Evolutionary conservation across 352 stramenopile species (phyloP).

Genomic region (Phytophthora fragariaefolia): DNA sequence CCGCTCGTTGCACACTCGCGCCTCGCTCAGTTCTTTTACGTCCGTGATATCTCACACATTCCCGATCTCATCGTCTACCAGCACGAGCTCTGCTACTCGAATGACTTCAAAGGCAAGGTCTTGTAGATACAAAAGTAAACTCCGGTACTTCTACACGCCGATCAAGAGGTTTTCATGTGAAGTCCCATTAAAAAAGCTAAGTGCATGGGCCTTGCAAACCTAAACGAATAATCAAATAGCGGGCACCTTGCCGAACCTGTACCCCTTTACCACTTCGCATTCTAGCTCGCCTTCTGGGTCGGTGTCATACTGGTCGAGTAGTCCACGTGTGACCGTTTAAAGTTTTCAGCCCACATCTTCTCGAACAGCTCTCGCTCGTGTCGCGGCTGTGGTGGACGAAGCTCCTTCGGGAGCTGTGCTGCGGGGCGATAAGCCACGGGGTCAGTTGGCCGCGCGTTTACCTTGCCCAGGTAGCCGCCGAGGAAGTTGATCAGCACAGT

Average conservation of each 20-base stretch:
- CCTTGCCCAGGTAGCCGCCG: constrained; percentile 75
- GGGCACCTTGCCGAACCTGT: constrained; percentile 5
- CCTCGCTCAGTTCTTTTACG: constrained; percentile 63
- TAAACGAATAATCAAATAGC: constrained; percentile 47
- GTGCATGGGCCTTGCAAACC: constrained; percentile 24
- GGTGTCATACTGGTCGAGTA: constrained; percentile 45
- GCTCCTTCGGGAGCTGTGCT: constrained; percentile 84
- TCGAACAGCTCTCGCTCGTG: constrained; percentile 96
- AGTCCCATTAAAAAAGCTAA: constrained; percentile 29
- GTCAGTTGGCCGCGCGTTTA: constrained; percentile 79
- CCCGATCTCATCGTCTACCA: constrained; percentile 83
- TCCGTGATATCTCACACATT: constrained; percentile 80
- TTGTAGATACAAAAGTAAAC: constrained; percentile 6
- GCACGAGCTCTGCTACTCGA: constrained; percentile 58
- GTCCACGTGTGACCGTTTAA: constrained; percentile 90
- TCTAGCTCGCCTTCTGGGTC: constrained; percentile 31
- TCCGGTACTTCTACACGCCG: not conserved
- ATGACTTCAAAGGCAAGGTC: constrained; percentile 19
- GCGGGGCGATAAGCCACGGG: constrained; percentile 65
- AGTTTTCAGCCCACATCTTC: constrained; percentile 98
- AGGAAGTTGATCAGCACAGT: constrained; percentile 82
- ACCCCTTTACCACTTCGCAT: constrained; percentile 22
- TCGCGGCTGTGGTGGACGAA: constrained; percentile 92
- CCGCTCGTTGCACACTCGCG: constrained; percentile 47
- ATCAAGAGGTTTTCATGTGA: constrained; percentile 25